Conservation (phyloP, 192 early-diverging fungal genomes). For the Phycomyces blakesleeanus region DNA sequence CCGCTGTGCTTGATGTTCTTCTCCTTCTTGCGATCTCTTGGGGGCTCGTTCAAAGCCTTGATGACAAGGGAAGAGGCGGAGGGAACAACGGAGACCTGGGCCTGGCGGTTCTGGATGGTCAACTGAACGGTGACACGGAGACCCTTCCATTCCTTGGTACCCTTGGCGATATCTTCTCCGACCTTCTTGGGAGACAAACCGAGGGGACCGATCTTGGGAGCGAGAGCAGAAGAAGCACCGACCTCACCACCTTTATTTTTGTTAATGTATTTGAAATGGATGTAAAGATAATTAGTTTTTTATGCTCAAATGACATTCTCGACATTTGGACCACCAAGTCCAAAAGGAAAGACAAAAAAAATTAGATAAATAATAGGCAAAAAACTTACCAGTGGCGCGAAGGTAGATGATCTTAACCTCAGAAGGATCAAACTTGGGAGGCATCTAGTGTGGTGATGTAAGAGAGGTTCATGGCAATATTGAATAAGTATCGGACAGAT, state of each 20-base stretch:
- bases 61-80: conserved; percentile 96
- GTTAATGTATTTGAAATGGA: too few relatives aligned
- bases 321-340: neutral
- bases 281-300: too few relatives aligned
- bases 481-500: neutral
- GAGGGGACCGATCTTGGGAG: conserved; percentile 99
- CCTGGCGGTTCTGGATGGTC: conserved; percentile 99
- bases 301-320: neutral
- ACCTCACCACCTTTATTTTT: conserved; percentile 45
- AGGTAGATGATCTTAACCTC: conserved; percentile 85
- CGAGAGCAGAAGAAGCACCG: conserved; percentile 93
- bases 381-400: conserved; percentile 71
- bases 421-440: conserved; percentile 86
- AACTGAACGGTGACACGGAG: conserved; percentile 96
- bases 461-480: neutral
- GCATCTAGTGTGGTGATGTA: conserved; percentile 31
- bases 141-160: conserved; percentile 98
- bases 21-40: conserved; percentile 99
- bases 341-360: neutral
- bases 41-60: conserved; percentile 94
- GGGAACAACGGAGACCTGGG: conserved; percentile 92
- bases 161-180: conserved; percentile 99
- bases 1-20: conserved; percentile 99
- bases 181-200: conserved; percentile 99
- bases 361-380: neutral